Evolutionary conservation across 2,329 filamentous ascomycete species (phyloP), one percentile per base, ranked within the genome.

Genomic region (Fusarium sublunatum): DNA sequence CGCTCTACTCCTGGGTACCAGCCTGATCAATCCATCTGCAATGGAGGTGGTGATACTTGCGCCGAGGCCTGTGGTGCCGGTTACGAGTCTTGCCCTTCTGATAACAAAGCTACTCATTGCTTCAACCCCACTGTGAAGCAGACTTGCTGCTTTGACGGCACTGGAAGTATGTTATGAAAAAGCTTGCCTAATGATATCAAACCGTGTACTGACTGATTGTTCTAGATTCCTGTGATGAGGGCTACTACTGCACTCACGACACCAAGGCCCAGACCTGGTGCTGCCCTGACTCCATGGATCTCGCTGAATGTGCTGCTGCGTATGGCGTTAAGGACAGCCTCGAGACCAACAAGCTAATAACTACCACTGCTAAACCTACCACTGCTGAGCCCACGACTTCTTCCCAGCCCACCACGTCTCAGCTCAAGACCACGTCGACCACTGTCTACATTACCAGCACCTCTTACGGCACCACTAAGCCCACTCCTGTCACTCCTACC

Each of bases 231-330:
- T 89, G 87, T 73, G 81, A 86, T 29, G 73, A 76, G 13, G 85
- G 84, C 45, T 89, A 83, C 78, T 89, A 84, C 79, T 89, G 87
- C 78, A 81, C 84, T n/a, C 78, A 82, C 65, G 82, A 87, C 71
- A 72, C 75, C 48, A 68, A 73, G 40, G 74, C 76, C 50, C 76
- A 80, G 53, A 88, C 86, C 31, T 83, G 83, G 78, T 89, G 87
- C 79, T 89, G 87, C 75, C 85, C 85, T 38, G 75, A 87, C 39
- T 79, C 76, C 59, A 78, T 84, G 79, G 78, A 81, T 60, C 78
- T 87, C 44, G 75, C 74, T 25, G 75, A 82, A 41, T 89, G 87
- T 74, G 86, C 86, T 53, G 74, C 77, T 48, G 78, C 80, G 29
- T 84, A 83, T 49, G 74, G 74, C 39, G 81, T 88, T 51, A 75